Percentiles rank a stretch among this genome's conserved stretches.
Evolutionary conservation across 257 asterid species (phyloP).

Genomic region (Pogostemon cablin): DNA sequence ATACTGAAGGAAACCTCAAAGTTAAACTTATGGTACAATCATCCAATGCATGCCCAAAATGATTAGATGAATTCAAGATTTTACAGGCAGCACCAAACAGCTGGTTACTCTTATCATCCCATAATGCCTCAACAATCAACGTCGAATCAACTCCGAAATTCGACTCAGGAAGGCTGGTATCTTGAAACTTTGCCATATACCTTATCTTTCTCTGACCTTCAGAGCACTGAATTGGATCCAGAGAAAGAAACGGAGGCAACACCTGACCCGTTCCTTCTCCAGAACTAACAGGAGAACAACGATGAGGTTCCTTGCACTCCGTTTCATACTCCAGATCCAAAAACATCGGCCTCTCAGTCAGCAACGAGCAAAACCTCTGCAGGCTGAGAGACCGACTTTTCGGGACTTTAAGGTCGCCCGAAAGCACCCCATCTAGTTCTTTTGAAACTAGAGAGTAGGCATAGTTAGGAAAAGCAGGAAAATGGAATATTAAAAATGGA

Average conservation of each 20-base stretch:
- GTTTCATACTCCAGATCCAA: slow-evolving; percentile 46
- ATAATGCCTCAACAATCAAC: slow-evolving; percentile 65
- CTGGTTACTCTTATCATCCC: slow-evolving; percentile 50
- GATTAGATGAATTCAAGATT: slow-evolving; percentile 34
- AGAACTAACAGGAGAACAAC: slow-evolving; percentile 40
- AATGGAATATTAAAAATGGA: slow-evolving; percentile 44
- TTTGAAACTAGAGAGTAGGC: slow-evolving; percentile 42
- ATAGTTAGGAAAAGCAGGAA: slow-evolving; percentile 41
- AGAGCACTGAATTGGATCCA: slow-evolving; percentile 51
- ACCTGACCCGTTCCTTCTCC: background rate
- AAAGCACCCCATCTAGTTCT: slow-evolving; percentile 25
- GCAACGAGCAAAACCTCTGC: slow-evolving; percentile 37
- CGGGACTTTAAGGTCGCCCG: slow-evolving; percentile 3
- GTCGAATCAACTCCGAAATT: slow-evolving; percentile 32
- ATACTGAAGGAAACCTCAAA: slow-evolving; percentile 49
- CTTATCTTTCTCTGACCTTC: slow-evolving; percentile 40
- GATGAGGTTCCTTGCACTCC: slow-evolving; percentile 34
- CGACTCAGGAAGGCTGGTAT: background rate
- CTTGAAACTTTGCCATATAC: slow-evolving; percentile 37
- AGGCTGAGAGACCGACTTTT: slow-evolving; percentile 34
- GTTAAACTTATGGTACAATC: slow-evolving; percentile 61
- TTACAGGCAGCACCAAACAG: slow-evolving; percentile 56
- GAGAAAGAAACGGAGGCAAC: slow-evolving; percentile 39
- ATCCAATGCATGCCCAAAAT: slow-evolving; percentile 37
- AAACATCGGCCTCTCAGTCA: background rate